Conservation (phyloP, 108 stramenopile species). For the Fistulifera solaris region DNA sequence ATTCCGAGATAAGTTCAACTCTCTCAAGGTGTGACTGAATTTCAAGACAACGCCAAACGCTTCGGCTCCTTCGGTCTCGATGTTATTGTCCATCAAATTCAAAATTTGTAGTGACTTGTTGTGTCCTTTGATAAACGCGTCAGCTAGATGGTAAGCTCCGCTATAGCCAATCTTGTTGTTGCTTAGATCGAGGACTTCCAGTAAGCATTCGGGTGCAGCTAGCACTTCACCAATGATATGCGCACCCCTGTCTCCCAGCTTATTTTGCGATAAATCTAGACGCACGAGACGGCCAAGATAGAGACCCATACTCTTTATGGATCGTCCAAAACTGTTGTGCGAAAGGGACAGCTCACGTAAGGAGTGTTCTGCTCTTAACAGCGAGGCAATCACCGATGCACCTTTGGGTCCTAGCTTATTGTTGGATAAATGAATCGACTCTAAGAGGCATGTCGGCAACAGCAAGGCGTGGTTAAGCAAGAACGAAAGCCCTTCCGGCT, state of each 20-base stretch:
- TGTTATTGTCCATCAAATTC: conserved; percentile 14
- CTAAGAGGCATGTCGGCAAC: conserved; percentile 1
- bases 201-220: not conserved
- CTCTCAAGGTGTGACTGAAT: conserved; percentile 24
- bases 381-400: conserved; percentile 14
- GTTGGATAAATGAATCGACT: conserved; percentile 16
- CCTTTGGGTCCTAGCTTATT: conserved; percentile 18
- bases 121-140: conserved; percentile 11
- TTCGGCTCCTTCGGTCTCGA: conserved; percentile 29
- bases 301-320: conserved; percentile 23
- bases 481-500: conserved; percentile 7
- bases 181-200: conserved; percentile 17
- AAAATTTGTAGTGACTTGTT: conserved; percentile 14
- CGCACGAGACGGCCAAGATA: conserved; percentile 15
- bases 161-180: conserved; percentile 18
- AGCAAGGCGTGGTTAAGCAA: conserved; percentile 9
- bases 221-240: conserved; percentile 9
- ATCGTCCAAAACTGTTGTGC: conserved; percentile 33
- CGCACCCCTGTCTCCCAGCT: conserved; percentile 16
- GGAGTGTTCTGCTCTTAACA: conserved; percentile 18
- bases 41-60: conserved; percentile 18
- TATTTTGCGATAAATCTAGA: conserved; percentile 42
- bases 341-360: conserved; percentile 29
- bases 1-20: conserved; percentile 13
- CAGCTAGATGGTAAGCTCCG: conserved; percentile 20